Conservation (phyloP, 83 land plant genomes). For the Picea abies region DNA sequence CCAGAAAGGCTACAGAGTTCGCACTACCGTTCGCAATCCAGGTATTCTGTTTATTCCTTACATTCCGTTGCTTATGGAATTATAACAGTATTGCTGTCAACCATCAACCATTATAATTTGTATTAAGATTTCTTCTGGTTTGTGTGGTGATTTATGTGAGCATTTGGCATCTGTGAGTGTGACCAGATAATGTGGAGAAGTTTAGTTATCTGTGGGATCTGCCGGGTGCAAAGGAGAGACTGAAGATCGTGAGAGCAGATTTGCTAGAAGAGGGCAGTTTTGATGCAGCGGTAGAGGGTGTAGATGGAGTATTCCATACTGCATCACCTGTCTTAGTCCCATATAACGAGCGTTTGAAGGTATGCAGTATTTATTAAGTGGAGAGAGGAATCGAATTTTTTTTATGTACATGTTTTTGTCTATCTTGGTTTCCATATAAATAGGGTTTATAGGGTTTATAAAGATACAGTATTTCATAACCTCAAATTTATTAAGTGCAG, state of each 20-base stretch:
- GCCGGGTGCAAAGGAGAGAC: constrained; percentile 46
- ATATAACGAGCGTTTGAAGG: constrained; percentile 48
- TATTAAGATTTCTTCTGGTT: not conserved
- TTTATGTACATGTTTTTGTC: not conserved
- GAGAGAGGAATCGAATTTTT: too few species aligned
- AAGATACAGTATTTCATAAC: not conserved
- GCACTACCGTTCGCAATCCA: constrained; percentile 79
- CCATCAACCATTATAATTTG: not conserved
- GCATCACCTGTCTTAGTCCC: constrained; percentile 60
- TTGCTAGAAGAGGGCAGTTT: constrained; percentile 78
- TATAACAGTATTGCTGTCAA: not conserved
- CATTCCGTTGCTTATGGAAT: not conserved
- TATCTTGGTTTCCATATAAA: not conserved
- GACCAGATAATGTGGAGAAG: constrained; percentile 56
- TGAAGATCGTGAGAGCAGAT: too few species aligned
- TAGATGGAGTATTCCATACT: constrained; percentile 38
- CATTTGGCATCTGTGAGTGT: too few species aligned
- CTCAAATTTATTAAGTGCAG: not conserved
- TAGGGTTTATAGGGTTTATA: not conserved
- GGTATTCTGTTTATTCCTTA: constrained; percentile 28
- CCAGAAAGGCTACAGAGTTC: constrained; percentile 57
- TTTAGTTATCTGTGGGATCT: constrained; percentile 69
- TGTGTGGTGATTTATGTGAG: too few species aligned
- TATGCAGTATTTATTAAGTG: not conserved
- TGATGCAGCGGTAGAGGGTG: constrained; percentile 80